Evolutionary conservation across 495 filamentous ascomycete genomes (phyloP).

Genomic region (Aspergillus bertholletiae): DNA sequence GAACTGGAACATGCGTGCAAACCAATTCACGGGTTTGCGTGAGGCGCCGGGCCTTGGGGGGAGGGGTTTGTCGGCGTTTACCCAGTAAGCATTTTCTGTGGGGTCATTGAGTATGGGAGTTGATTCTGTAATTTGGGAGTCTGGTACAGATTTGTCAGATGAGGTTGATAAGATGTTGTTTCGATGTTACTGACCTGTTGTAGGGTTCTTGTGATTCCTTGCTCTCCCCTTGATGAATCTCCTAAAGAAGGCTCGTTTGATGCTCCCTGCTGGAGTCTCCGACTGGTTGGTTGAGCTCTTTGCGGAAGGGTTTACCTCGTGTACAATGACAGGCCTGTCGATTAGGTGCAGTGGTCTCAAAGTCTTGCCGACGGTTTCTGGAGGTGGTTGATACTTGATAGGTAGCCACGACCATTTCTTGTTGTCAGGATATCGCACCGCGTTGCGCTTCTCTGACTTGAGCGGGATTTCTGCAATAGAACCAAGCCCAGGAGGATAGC

Average conservation of each 20-base stretch:
- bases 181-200: conserved; percentile 22
- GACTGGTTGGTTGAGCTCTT: neutral
- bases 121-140: conserved; percentile 2
- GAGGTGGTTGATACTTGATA: conserved; percentile 45
- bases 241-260: conserved; percentile 22
- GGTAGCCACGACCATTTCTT: conserved; percentile 70
- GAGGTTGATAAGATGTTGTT: neutral
- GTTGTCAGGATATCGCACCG: conserved; percentile 21
- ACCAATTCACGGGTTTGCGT: conserved; percentile 62
- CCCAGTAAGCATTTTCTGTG: conserved; percentile 14
- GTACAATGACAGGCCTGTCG: conserved; percentile 24
- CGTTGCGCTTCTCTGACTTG: conserved; percentile 24
- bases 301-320: conserved; percentile 13
- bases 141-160: conserved; percentile 3
- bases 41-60: neutral
- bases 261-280: conserved; percentile 9
- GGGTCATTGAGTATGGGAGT: conserved; percentile 13
- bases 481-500: conserved; percentile 21
- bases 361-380: conserved; percentile 17
- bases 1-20: conserved; percentile 82
- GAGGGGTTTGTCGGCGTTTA: conserved; percentile 15
- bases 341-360: conserved; percentile 21
- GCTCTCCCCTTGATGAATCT: conserved; percentile 33
- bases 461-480: conserved; percentile 29
- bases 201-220: conserved; percentile 15